Evolutionary conservation across 768 basidiomycete species (phyloP).

Genomic region (Hypsizygus marmoreus): DNA sequence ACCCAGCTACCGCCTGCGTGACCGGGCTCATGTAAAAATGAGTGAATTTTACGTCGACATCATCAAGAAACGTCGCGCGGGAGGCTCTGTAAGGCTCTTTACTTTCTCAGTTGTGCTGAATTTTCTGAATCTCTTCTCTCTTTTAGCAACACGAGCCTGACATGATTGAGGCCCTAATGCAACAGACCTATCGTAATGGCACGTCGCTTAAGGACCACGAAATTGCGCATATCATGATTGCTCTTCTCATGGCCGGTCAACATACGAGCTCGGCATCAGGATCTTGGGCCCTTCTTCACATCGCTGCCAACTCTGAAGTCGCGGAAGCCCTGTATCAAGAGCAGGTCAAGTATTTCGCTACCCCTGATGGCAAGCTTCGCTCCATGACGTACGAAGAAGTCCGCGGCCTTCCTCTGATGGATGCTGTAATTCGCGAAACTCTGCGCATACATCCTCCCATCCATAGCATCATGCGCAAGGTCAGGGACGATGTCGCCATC

Average conservation of each 20-base stretch:
- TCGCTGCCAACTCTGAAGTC: conserved; percentile 74
- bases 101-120: neutral
- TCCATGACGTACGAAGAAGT: conserved; percentile 86
- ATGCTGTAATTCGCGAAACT: conserved; percentile 91
- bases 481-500: conserved; percentile 81
- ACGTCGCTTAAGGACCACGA: conserved; percentile 79
- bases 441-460: conserved; percentile 93
- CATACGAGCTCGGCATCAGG: conserved; percentile 94
- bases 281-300: conserved; percentile 87
- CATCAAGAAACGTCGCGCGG: conserved; percentile 68
- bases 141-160: conserved; percentile 66
- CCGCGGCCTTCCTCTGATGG: conserved; percentile 78
- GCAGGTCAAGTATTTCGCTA: conserved; percentile 80
- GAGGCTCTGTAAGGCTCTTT: conserved; percentile 39
- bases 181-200: conserved; percentile 85
- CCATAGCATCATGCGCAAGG: conserved; percentile 93
- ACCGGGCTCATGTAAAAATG: conserved; percentile 91
- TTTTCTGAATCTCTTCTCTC: conserved; percentile 2
- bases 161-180: conserved; percentile 88
- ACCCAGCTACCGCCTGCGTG: conserved; percentile 86
- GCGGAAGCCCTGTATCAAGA: conserved; percentile 88
- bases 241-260: conserved; percentile 98
- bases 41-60: conserved; percentile 91
- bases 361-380: conserved; percentile 78
- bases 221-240: conserved; percentile 98